These are phyloP conservation scores for Ammopiptanthus mongolicus DNA, from an alignment of 306 rosid species.

Conservation along the genomic window DNA sequence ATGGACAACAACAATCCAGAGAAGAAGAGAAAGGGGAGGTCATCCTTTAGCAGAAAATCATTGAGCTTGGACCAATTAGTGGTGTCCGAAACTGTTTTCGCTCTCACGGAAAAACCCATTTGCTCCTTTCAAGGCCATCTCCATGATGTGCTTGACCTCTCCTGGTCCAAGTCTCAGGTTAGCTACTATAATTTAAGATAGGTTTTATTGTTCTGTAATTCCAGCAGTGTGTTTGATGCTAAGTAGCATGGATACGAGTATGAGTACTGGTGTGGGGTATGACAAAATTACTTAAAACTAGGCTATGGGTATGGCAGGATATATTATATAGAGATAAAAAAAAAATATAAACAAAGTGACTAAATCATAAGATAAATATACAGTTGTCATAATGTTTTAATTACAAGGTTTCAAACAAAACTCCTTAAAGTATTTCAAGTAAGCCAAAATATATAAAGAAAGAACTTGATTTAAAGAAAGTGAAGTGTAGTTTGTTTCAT, in stretches of 20 bases:
- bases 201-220: constrained; percentile 15
- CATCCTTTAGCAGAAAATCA: constrained; percentile 73
- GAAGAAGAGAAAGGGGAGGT: constrained; percentile 81
- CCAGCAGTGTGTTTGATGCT: neutral
- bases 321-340: neutral
- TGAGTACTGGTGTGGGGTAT: neutral
- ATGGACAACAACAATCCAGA: constrained; percentile 50
- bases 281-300: neutral
- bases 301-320: neutral
- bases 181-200: constrained; percentile 27
- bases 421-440: too few relatives aligned
- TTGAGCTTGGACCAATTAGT: constrained; percentile 68
- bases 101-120: constrained; percentile 75
- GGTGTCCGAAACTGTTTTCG: constrained; percentile 74
- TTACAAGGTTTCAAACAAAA: too few relatives aligned
- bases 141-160: constrained; percentile 89
- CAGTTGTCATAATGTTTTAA: too few relatives aligned
- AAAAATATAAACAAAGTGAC: too few relatives aligned
- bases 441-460: too few relatives aligned
- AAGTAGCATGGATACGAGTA: neutral
- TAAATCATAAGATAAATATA: neutral
- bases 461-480: too few relatives aligned
- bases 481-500: too few relatives aligned
- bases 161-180: constrained; percentile 99
- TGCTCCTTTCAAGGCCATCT: constrained; percentile 87